Conservation (phyloP, 1,284 basidiomycete genomes). For the Rhodotorula mucilaginosa region DNA sequence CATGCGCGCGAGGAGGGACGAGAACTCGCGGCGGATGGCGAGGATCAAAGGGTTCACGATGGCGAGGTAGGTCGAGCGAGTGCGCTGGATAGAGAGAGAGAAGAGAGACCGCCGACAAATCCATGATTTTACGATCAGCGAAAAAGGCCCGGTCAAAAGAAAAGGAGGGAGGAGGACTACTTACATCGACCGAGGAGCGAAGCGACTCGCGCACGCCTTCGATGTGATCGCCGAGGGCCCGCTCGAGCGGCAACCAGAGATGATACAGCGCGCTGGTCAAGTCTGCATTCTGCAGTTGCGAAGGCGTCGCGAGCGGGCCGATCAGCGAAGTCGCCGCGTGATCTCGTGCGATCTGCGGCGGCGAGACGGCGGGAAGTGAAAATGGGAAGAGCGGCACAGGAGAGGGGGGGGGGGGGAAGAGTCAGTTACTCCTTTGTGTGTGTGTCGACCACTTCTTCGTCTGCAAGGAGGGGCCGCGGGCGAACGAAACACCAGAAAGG, state of each 20-base stretch:
- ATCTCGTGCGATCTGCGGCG: constrained; percentile 66
- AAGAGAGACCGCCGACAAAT: not conserved
- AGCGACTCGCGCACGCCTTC: constrained; percentile 62
- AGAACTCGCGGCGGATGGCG: constrained; percentile 73
- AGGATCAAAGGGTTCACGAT: constrained; percentile 68
- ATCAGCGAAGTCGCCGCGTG: constrained; percentile 70
- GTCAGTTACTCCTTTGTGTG: no score
- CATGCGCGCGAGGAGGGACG: constrained; percentile 70
- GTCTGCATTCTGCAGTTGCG: constrained; percentile 72
- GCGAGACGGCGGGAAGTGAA: no score
- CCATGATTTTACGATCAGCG: not conserved
- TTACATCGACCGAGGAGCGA: constrained; percentile 63
- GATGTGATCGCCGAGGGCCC: constrained; percentile 68
- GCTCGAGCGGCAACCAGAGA: constrained; percentile 66
- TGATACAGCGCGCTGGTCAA: constrained; percentile 75
- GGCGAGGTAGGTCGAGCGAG: constrained; percentile 60
- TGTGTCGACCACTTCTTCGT: no score
- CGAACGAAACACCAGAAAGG: no score
- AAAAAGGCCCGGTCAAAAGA: not conserved
- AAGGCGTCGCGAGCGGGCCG: constrained; percentile 72
- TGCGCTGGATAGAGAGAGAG: constrained; percentile 54
- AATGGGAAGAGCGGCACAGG: no score
- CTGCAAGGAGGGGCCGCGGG: no score
- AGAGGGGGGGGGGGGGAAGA: not conserved
- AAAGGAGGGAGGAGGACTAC: constrained; percentile 36